Base-by-base conservation (phyloP, 2,329 filamentous ascomycete species). In the Pseudomassariella vexata region DNA sequence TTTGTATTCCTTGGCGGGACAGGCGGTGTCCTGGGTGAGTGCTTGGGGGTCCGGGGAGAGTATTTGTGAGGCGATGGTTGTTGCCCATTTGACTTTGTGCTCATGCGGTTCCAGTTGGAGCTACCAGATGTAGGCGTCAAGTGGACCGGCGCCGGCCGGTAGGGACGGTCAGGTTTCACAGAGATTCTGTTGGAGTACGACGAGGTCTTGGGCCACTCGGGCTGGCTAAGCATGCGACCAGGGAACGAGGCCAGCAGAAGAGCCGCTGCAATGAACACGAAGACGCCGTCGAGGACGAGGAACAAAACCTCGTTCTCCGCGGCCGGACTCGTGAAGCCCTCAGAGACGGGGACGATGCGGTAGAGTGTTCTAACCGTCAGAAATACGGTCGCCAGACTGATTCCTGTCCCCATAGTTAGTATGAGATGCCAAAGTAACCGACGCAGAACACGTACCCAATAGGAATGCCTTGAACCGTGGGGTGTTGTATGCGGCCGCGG, bases 361-460 rank as follows among this genome's bases (percentile, higher is more conserved):
- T 46, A 56, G 15, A 45, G 37, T 11, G 52, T 50, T 35, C 53
- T 48, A 16, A 51, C 7, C 10, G 43, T 9, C 8, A 53, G 34
- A 2, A 53, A 30, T 7, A 42, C 5, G 9, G 37, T 47, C 12
- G 47, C 38, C 7, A 46, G 12, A 5, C 37, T 35, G 10, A 48
- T 42, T 11, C 36, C 51, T 54, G 19, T 23, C n/a, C n/a, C n/a
- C n/a, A n/a, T n/a, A n/a, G n/a, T n/a, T n/a, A n/a, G 16, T n/a
- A 30, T 19, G n/a, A n/a, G n/a, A n/a, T n/a, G n/a, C n/a, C n/a
- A n/a, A n/a, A n/a, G n/a, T n/a, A n/a, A n/a, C n/a, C n/a, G n/a
- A n/a, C n/a, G n/a, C n/a, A n/a, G n/a, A n/a, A n/a, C 6, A 48
- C 60, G 39, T 57, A 73, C 70, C 56, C 31, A 63, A 42, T 4